A percentile compares a stretch with the other conserved stretches of the same genome.
Conservation (phyloP, 345 rosid genomes). For the Murraya koenigii region DNA sequence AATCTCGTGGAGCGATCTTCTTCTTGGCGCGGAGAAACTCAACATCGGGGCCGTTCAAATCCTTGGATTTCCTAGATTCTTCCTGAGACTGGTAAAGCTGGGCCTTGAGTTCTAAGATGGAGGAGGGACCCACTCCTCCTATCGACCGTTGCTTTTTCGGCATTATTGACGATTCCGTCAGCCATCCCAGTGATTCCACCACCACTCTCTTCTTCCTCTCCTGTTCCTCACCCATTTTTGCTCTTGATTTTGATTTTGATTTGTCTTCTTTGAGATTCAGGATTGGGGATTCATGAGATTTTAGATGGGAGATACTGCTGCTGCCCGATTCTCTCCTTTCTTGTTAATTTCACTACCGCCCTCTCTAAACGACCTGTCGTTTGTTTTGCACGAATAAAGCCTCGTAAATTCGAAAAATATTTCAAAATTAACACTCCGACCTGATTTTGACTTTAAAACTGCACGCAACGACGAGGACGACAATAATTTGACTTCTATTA, state of each 20-base stretch:
- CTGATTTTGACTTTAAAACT: too few species aligned
- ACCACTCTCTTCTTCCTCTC: slow-evolving; percentile 55
- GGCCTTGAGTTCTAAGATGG: slow-evolving; percentile 88
- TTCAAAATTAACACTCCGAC: too few species aligned
- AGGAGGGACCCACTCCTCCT: slow-evolving; percentile 84
- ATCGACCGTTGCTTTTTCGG: slow-evolving; percentile 88
- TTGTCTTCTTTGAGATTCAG: not conserved
- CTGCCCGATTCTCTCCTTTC: not conserved
- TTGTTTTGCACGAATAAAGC: not conserved
- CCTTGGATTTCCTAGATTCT: slow-evolving; percentile 69
- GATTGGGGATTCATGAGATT: not conserved
- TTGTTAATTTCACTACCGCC: not conserved
- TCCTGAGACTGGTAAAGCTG: slow-evolving; percentile 85
- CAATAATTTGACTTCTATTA: too few species aligned
- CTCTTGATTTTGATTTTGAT: not conserved
- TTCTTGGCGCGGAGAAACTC: slow-evolving; percentile 81
- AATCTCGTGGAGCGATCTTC: slow-evolving; percentile 41
- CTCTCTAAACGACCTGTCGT: not conserved
- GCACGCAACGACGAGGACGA: too few species aligned
- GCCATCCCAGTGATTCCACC: slow-evolving; percentile 93
- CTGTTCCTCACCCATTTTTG: slow-evolving; percentile 43
- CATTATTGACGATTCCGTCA: slow-evolving; percentile 85
- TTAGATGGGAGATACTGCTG: not conserved
- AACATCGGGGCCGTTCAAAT: slow-evolving; percentile 46
- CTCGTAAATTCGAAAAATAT: too few species aligned